Percentiles rank a stretch among this genome's conserved stretches.
phyloP scores from a whole-genome alignment of 768 basidiomycete species.

The Mycena maculata region DNA sequence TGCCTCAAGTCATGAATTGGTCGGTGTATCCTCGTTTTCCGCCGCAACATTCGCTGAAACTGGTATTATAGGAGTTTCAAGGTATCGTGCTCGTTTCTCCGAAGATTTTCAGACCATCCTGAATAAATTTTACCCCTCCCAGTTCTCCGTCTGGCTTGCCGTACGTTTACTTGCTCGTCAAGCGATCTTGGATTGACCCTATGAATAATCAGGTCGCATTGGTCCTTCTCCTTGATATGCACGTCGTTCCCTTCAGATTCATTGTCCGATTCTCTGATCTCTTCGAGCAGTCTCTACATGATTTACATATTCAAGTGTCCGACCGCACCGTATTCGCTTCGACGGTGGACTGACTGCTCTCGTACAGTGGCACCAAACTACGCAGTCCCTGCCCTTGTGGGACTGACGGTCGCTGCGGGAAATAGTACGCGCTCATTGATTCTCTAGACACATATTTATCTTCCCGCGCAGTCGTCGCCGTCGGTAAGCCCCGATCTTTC shows the following conservation, averaged over 20 bases:
- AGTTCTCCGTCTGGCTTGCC: constrained; percentile 19
- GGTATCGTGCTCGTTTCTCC: background rate
- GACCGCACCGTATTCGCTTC: background rate
- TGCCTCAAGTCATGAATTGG: constrained; percentile 23
- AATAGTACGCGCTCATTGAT: background rate
- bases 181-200: background rate
- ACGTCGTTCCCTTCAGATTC: background rate
- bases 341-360: background rate
- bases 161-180: background rate
- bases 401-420: constrained; percentile 9
- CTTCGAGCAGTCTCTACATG: constrained; percentile 11
- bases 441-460: background rate
- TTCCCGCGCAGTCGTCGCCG: constrained; percentile 4
- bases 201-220: constrained; percentile 4
- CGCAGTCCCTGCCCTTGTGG: background rate
- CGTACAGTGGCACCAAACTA: background rate
- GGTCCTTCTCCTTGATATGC: constrained; percentile 22
- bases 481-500: constrained; percentile 2
- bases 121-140: background rate
- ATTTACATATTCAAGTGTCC: constrained; percentile 7
- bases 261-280: background rate
- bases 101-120: background rate
- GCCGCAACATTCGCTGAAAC: background rate
- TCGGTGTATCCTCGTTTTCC: background rate
- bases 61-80: constrained; percentile 21